These are phyloP conservation scores for Xerocomus amazonicus DNA, from an alignment of 1,284 basidiomycete genomes.

Conservation along the genomic window DNA sequence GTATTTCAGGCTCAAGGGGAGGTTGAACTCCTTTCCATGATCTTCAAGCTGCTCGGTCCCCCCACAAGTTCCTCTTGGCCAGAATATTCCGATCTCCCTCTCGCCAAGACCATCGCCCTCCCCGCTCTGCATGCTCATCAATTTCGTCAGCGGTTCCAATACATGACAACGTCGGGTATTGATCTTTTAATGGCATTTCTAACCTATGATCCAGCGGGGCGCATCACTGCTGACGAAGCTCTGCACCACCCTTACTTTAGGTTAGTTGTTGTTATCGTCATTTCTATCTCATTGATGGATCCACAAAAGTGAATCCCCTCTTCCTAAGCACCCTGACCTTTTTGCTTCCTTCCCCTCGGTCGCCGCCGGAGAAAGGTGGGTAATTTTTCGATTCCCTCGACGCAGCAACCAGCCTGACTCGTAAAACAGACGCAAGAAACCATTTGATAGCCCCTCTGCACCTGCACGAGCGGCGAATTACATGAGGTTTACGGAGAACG, in stretches of 20 bases:
- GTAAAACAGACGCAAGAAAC: slow-evolving; percentile 61
- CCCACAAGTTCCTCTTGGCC: slow-evolving; percentile 89
- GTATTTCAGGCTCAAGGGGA: slow-evolving; percentile 96
- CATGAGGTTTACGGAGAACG: slow-evolving; percentile 44
- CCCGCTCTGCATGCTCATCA: slow-evolving; percentile 73
- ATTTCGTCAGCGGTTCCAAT: slow-evolving; percentile 75
- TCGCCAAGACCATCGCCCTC: slow-evolving; percentile 76
- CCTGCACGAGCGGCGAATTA: slow-evolving; percentile 64
- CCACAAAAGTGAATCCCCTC: slow-evolving; percentile 75
- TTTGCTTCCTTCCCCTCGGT: slow-evolving; percentile 96
- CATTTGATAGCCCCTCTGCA: slow-evolving; percentile 74
- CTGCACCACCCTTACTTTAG: slow-evolving; percentile 89
- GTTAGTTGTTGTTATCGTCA: slow-evolving; percentile 42
- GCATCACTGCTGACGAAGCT: slow-evolving; percentile 87
- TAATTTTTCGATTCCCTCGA: slow-evolving; percentile 11
- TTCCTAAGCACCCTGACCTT: slow-evolving; percentile 96
- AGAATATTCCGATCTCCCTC: slow-evolving; percentile 72
- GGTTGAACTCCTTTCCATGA: slow-evolving; percentile 88
- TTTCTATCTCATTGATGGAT: slow-evolving; percentile 7
- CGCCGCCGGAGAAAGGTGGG: slow-evolving; percentile 94
- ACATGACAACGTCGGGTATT: slow-evolving; percentile 79
- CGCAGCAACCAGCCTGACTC: slow-evolving; percentile 1
- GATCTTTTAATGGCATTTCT: slow-evolving; percentile 83
- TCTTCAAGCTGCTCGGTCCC: slow-evolving; percentile 89
- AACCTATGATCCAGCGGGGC: slow-evolving; percentile 82